Conservation (phyloP, 495 filamentous ascomycete species). For the Cercophora newfieldiana region DNA sequence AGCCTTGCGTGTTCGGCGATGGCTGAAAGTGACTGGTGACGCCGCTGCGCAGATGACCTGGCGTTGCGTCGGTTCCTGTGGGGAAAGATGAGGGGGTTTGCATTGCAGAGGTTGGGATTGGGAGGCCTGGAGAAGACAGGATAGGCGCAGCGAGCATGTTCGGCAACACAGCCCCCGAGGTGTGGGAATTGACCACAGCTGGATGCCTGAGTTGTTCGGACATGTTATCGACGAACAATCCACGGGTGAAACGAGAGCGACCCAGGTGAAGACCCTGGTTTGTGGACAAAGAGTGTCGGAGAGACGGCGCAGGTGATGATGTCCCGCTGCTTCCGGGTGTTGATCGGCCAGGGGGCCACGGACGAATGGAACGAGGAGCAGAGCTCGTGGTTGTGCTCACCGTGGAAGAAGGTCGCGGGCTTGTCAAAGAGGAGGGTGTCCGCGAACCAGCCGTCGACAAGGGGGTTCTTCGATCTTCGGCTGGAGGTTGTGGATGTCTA, state of each 20-base stretch:
- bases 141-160: too few relatives aligned
- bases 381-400: not conserved
- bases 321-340: not conserved
- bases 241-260: not conserved
- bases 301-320: not conserved
- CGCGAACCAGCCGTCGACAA: not conserved
- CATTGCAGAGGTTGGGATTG: not conserved
- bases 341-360: not conserved
- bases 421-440: not conserved
- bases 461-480: not conserved
- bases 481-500: not conserved
- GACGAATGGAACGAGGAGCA: not conserved
- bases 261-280: not conserved
- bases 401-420: not conserved
- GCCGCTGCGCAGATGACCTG: not conserved
- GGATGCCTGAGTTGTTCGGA: not conserved
- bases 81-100: not conserved
- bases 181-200: not conserved
- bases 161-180: too few relatives aligned
- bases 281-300: not conserved
- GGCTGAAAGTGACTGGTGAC: not conserved
- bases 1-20: not conserved
- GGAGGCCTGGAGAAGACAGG: not conserved
- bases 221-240: not conserved
- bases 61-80: not conserved